Base-by-base conservation (phyloP, 176 grass and related monocot genomes). In the Metroxylon sagu region DNA sequence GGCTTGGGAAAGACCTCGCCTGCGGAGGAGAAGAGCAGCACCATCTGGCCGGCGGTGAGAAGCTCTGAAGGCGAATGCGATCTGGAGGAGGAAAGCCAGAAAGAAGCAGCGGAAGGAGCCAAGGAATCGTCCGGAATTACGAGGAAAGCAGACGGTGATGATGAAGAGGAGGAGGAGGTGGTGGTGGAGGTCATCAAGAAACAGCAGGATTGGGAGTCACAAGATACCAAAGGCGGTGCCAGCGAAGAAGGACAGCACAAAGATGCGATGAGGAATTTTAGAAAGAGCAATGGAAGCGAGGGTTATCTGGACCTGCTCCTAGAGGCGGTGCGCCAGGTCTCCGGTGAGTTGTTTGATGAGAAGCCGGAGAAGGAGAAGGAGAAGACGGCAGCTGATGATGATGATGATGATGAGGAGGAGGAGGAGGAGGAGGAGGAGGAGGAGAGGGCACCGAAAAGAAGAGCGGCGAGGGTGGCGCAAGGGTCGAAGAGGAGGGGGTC, bases 41-140 rank as follows among this genome's bases (percentile, higher is more conserved):
- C 49, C 1, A 12, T 53, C 7, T 66, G 49, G 15, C 50, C 64
- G 4, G 35, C 35, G 35, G 35, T 12, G 8, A 60, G 27, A 25
- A 60, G 43, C 49, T 62, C 70, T 26, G 70, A 73, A 23, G 70
- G 70, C 3, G 68, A 60, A 57, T 71, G 68, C 68, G 68, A 71
- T 29, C 68, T 54, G 0, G 31, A 57, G 15, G 19, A 25, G 50
- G 54, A 43, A 43, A 43, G 35, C 35, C 35, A 6, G 35, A 43
- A 71, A 48, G 25, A 48, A 19, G 26, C 16, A 19, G 26, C 7
- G 12, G 58, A 53, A 17, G 51, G 18, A 59, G 15, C 16, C 48
- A 27, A 30, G 26, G 56, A 50, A 18, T 25, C 30, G 8, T 43
- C 35, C 35, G 35, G 35, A 10, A 43, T 43, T 10, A 43, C 35